Percentiles rank a stretch among this genome's conserved stretches.
Conservation (phyloP, 129 eudicot genomes). For the Rutidosis leptorrhynchoides region DNA sequence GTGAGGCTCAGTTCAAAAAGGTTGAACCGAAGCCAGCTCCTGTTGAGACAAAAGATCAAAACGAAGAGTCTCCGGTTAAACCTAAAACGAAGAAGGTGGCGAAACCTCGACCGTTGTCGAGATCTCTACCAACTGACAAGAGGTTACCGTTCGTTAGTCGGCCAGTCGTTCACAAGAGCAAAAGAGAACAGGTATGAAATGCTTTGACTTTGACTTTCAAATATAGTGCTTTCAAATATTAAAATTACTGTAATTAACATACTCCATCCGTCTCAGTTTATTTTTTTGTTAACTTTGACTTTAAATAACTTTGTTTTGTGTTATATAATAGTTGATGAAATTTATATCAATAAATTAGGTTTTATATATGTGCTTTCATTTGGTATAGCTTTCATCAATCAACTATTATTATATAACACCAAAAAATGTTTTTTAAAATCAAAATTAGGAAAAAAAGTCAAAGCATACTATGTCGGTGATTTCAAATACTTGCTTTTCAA, state of each 20-base stretch:
- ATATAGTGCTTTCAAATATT: background rate
- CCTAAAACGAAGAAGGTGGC: slow-evolving; percentile 48
- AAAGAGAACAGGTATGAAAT: slow-evolving; percentile 60
- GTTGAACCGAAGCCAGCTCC: slow-evolving; percentile 51
- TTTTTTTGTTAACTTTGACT: no score
- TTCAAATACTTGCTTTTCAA: no score
- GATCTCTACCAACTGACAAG: slow-evolving; percentile 42
- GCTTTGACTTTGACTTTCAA: background rate
- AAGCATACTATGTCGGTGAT: no score
- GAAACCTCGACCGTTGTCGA: slow-evolving; percentile 49
- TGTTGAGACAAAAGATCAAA: slow-evolving; percentile 44
- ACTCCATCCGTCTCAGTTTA: no score
- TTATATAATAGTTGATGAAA: no score
- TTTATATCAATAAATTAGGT: no score
- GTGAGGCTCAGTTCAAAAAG: slow-evolving; percentile 46
- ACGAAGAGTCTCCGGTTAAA: slow-evolving; percentile 31
- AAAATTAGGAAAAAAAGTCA: no score
- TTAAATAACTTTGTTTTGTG: no score
- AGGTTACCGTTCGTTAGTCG: slow-evolving; percentile 49
- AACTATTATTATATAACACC: no score
- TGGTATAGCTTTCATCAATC: no score
- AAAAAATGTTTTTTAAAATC: no score
- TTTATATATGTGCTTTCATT: no score
- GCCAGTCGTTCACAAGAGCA: slow-evolving; percentile 53
- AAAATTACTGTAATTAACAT: background rate